These are phyloP conservation scores for Pythium guiyangense DNA, from an alignment of 352 stramenopile genomes.

Conservation along the genomic window DNA sequence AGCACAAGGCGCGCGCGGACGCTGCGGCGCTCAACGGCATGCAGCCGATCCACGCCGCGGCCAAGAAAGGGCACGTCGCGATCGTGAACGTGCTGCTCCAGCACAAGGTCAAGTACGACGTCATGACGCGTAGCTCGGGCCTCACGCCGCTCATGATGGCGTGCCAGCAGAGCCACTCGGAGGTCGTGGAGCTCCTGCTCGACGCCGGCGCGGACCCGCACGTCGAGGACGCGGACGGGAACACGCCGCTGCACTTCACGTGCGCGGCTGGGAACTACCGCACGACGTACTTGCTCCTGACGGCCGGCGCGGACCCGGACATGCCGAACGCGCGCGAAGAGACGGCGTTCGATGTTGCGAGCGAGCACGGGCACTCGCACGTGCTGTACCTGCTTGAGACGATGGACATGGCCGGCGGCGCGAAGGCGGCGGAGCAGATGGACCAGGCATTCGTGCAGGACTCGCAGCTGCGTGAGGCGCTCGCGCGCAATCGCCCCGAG, in stretches of 20 bases:
- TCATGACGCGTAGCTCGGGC: conserved; percentile 26
- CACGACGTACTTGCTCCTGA: conserved; percentile 71
- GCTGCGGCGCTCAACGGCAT: conserved; percentile 37
- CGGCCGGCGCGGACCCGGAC: conserved; percentile 76
- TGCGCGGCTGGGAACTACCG: conserved; percentile 74
- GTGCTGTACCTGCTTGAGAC: conserved; percentile 78
- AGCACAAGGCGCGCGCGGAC: conserved; percentile 48
- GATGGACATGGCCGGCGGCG: conserved; percentile 56
- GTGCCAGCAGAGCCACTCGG: conserved; percentile 42
- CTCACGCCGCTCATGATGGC: conserved; percentile 76
- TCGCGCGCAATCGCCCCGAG: conserved; percentile 59
- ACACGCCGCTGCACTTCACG: conserved; percentile 79
- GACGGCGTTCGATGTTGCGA: conserved; percentile 76
- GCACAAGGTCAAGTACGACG: conserved; percentile 44
- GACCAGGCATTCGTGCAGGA: conserved; percentile 63
- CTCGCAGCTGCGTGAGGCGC: conserved; percentile 49
- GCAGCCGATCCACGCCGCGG: conserved; percentile 56
- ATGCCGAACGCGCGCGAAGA: conserved; percentile 81
- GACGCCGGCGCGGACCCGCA: conserved; percentile 71
- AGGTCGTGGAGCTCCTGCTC: conserved; percentile 67
- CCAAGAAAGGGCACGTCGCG: conserved; percentile 43
- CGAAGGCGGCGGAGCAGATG: conserved; percentile 49
- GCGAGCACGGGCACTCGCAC: conserved; percentile 57
- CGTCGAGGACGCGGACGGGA: conserved; percentile 70
- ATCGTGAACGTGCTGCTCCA: conserved; percentile 43